Percentiles rank a stretch among this genome's conserved stretches.
phyloP scores from a whole-genome alignment of 192 early-diverging fungal genomes.

The Funneliformis geosporum region DNA sequence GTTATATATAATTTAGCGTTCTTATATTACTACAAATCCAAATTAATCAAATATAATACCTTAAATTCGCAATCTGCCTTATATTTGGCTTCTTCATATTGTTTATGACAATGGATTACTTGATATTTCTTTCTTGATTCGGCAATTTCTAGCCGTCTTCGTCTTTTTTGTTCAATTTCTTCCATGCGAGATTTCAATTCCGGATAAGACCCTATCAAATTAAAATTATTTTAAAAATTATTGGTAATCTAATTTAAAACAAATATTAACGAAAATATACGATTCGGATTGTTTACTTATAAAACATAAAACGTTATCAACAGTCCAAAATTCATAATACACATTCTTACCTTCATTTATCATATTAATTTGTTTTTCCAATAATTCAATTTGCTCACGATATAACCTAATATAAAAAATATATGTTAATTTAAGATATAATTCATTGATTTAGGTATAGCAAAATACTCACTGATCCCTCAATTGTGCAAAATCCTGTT shows the following conservation, averaged over 20 bases:
- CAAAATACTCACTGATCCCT: conserved; percentile 16
- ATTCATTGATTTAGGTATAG: neutral
- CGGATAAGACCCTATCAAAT: conserved; percentile 6
- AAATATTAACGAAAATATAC: neutral
- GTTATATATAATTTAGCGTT: neutral
- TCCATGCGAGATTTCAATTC: conserved; percentile 3
- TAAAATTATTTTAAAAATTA: neutral
- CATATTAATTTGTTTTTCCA: neutral
- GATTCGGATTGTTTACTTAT: neutral
- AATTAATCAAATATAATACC: neutral
- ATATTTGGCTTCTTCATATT: conserved; percentile 16
- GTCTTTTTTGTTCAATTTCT: conserved; percentile 21
- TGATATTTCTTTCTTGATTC: conserved; percentile 9
- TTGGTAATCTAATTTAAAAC: neutral
- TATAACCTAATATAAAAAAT: neutral
- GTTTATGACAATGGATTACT: neutral
- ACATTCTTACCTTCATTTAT: neutral
- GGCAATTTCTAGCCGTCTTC: neutral
- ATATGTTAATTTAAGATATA: neutral
- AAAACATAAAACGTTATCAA: neutral
- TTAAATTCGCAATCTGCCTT: conserved; percentile 4
- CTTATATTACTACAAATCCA: neutral
- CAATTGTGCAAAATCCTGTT: neutral
- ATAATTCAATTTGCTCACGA: neutral
- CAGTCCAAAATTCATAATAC: no score